These are phyloP conservation scores for Fusarium protoensiforme DNA, from an alignment of 2,329 filamentous ascomycete species.

Conservation along the genomic window DNA sequence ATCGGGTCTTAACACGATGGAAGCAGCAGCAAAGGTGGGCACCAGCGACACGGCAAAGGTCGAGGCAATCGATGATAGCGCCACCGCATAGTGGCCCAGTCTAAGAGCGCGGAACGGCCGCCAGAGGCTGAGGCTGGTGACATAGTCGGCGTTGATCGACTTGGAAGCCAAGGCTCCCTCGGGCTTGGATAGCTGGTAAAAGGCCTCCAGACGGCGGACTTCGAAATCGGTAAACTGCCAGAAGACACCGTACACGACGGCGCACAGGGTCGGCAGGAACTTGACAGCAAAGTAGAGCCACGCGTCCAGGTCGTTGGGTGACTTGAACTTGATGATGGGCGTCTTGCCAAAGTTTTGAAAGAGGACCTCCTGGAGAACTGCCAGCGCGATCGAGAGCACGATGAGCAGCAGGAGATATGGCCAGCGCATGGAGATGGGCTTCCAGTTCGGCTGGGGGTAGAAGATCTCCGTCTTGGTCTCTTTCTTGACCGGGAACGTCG, in stretches of 20 bases:
- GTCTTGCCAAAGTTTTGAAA: constrained; percentile 60
- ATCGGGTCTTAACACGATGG: constrained; percentile 66
- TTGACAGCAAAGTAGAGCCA: constrained; percentile 70
- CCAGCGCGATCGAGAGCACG: constrained; percentile 63
- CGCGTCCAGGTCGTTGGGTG: constrained; percentile 61
- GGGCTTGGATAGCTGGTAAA: constrained; percentile 71
- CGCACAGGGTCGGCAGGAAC: constrained; percentile 70
- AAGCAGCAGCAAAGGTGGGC: constrained; percentile 74
- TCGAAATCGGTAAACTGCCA: constrained; percentile 76
- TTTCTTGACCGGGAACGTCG: constrained; percentile 52
- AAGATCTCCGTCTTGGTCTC: constrained; percentile 60
- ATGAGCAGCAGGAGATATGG: constrained; percentile 68
- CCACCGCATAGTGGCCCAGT: constrained; percentile 75
- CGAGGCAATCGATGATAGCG: constrained; percentile 72
- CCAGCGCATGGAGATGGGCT: constrained; percentile 72
- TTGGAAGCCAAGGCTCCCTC: constrained; percentile 70
- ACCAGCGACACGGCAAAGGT: constrained; percentile 75
- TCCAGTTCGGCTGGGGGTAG: constrained; percentile 74
- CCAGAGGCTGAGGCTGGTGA: constrained; percentile 74
- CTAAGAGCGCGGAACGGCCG: constrained; percentile 72
- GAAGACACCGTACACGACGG: constrained; percentile 71
- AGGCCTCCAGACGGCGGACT: constrained; percentile 74
- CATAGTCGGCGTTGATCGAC: constrained; percentile 80
- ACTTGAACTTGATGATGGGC: constrained; percentile 62
- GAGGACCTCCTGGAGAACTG: constrained; percentile 63